phyloP scores from a whole-genome alignment of 2,329 filamentous ascomycete genomes.

The Conoideocrella luteorostrata region DNA sequence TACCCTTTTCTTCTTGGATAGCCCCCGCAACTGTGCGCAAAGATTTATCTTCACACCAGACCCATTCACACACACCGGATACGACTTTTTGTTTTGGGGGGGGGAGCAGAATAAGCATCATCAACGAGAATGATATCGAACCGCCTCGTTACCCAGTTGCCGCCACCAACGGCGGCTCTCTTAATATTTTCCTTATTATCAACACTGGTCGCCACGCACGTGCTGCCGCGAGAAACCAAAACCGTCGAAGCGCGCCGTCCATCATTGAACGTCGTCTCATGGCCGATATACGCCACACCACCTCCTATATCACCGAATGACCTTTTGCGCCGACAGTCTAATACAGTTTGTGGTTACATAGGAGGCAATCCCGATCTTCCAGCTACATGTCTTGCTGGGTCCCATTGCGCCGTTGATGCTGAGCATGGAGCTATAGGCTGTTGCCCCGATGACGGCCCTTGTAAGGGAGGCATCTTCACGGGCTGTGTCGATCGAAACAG shows the following conservation, averaged over 20 bases:
- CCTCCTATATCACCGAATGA: slow-evolving; percentile 29
- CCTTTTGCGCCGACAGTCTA: slow-evolving; percentile 36
- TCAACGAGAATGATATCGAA: slow-evolving; percentile 19
- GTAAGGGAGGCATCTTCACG: slow-evolving; percentile 51
- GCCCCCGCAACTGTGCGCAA: background rate
- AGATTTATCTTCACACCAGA: background rate
- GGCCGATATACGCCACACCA: slow-evolving; percentile 26
- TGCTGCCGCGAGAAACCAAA: slow-evolving; percentile 34
- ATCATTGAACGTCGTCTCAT: slow-evolving; percentile 33
- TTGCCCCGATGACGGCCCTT: slow-evolving; percentile 45
- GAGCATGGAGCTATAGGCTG: slow-evolving; percentile 46
- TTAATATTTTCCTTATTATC: slow-evolving; percentile 28
- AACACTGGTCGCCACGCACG: slow-evolving; percentile 27
- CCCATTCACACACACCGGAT: background rate
- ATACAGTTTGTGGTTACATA: slow-evolving; percentile 54
- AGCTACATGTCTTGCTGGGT: slow-evolving; percentile 51
- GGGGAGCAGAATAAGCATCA: background rate
- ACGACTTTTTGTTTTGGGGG: background rate
- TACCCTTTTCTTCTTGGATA: slow-evolving; percentile 6
- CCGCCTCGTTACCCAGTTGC: slow-evolving; percentile 27
- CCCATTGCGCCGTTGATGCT: slow-evolving; percentile 50
- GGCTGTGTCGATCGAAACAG: slow-evolving; percentile 49
- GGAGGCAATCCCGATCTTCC: slow-evolving; percentile 44
- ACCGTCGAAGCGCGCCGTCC: slow-evolving; percentile 25
- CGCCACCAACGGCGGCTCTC: slow-evolving; percentile 26